Evolutionary conservation across 176 grass and related monocot genomes (phyloP), one percentile per base, ranked within the genome.

Genomic region (Rhynchospora breviuscula): DNA sequence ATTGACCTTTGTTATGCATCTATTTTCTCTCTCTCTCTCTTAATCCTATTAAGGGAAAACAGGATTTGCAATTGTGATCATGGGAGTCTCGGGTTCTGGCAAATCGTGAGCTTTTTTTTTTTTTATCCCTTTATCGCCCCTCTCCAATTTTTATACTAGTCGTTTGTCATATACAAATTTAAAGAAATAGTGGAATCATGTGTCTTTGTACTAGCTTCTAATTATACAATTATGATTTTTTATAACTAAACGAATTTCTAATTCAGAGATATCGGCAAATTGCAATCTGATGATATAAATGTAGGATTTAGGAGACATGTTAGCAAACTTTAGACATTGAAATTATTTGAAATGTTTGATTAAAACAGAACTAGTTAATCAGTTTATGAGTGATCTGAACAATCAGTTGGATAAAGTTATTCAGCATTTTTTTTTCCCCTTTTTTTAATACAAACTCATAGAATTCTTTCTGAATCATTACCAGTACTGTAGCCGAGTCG

Each of bases 51-150:
- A 6, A 44, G 61, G 53, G 14, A 59, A 83, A 87, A 70, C 89
- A 93, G 96, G 96, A 51, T 5, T 89, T 18, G 96, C 88, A 1
- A 64, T 98, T 54, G 93, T 95, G 84, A 83, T 91, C 80, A 95
- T 98, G 93, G 96, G 96, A 59, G 93, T 98, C 47, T 95, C 90
- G 63, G 93, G 93, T 67, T 91, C 84, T 68, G 96, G 96, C 52
- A 98, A 98, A 98, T 93, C 93, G 96, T 95, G 89, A 91, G 89
- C 63, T 47, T 33, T 7, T 48, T 8, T n/a, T 62, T 70, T 81
- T 10, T 51, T 52, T 40, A n/a, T n/a, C n/a, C n/a, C 8, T 14
- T 49, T 19, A 31, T 51, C 67, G 21, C 79, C 29, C 43, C 4
- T 40, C 35, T 40, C 35, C 35, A 40, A 40, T 40, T 40, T 40